These are phyloP conservation scores for Onygena corvina DNA, from an alignment of 2,329 filamentous ascomycete genomes.

Conservation along the genomic window DNA sequence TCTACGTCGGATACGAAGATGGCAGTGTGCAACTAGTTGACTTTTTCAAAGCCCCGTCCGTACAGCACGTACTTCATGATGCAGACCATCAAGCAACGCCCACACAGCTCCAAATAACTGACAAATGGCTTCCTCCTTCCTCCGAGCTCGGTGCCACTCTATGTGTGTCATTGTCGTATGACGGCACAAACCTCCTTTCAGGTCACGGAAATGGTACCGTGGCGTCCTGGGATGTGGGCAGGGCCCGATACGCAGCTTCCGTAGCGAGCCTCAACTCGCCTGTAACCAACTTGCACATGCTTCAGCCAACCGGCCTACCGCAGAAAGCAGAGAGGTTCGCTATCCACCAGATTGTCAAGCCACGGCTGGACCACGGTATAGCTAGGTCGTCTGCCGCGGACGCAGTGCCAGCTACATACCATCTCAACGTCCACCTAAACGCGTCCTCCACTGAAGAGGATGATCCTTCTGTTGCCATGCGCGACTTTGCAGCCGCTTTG, in stretches of 20 bases:
- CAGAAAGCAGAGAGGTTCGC: slow-evolving; percentile 29
- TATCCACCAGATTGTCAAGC: slow-evolving; percentile 59
- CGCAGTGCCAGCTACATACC: slow-evolving; percentile 33
- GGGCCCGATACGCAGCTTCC: slow-evolving; percentile 54
- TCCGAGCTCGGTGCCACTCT: slow-evolving; percentile 54
- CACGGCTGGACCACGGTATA: slow-evolving; percentile 39
- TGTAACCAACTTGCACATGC: slow-evolving; percentile 68
- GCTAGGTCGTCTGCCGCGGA: slow-evolving; percentile 25
- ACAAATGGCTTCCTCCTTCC: slow-evolving; percentile 42
- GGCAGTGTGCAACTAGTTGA: slow-evolving; percentile 70
- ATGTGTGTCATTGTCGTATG: slow-evolving; percentile 64
- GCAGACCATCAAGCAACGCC: slow-evolving; percentile 29
- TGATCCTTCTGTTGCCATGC: slow-evolving; percentile 8
- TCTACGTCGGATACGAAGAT: slow-evolving; percentile 70
- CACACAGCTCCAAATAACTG: slow-evolving; percentile 30
- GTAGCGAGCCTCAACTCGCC: slow-evolving; percentile 64
- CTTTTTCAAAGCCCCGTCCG: slow-evolving; percentile 47
- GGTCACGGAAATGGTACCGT: slow-evolving; percentile 73
- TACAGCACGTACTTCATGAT: slow-evolving; percentile 28
- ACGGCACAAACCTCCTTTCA: slow-evolving; percentile 66
- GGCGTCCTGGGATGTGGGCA: slow-evolving; percentile 65
- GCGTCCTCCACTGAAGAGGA: slow-evolving; percentile 12
- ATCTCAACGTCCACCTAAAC: slow-evolving; percentile 30
- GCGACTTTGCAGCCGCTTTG: slow-evolving; percentile 29
- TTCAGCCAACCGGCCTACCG: slow-evolving; percentile 47